Evolutionary conservation across 345 rosid genomes (phyloP), one percentile per base, ranked within the genome.

Genomic region (Cardamine occulta): DNA sequence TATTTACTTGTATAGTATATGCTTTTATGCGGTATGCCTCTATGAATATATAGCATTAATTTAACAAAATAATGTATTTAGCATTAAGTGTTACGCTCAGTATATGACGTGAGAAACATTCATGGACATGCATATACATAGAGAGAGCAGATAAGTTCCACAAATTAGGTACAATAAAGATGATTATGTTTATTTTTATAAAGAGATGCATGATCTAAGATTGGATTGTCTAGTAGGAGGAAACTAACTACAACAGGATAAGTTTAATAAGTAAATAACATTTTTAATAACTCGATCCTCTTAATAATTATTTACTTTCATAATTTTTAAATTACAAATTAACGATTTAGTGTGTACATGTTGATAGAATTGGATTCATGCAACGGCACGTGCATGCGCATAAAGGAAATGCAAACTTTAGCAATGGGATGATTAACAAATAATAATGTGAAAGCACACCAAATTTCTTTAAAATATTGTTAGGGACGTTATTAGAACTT

Each of bases 171-270:
- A 66, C 52, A 72, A 73, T 51, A 52, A 66, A 60, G 81, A 66
- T 29, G 52, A 53, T 34, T 14, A 29, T 4, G 19, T 5, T 18
- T 21, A 18, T 35, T 6, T n/a, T 6, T 48, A 24, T 35, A n/a
- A 31, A 55, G 28, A 49, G 55, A 64, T 35, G 80, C 55, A 70
- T 77, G 62, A 71, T 71, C 72, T 77, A 66, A 21, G 51, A 78
- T 72, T 78, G 78, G 81, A 73, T 53, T 73, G 78, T 78, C 81
- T 59, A 78, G 64, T 78, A 78, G 74, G 81, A 78, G 78, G 69
- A 72, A 78, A 72, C 81, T 78, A 72, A 52, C 68, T 58, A 40
- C 31, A 56, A 52, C 59, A 52, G 40, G 81, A 73, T 73, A 78
- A 73, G 74, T 66, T 72, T 78, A 78, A 66, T 53, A 78, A 78